phyloP scores from a whole-genome alignment of 345 rosid species.

The Nephelium lappaceum region DNA sequence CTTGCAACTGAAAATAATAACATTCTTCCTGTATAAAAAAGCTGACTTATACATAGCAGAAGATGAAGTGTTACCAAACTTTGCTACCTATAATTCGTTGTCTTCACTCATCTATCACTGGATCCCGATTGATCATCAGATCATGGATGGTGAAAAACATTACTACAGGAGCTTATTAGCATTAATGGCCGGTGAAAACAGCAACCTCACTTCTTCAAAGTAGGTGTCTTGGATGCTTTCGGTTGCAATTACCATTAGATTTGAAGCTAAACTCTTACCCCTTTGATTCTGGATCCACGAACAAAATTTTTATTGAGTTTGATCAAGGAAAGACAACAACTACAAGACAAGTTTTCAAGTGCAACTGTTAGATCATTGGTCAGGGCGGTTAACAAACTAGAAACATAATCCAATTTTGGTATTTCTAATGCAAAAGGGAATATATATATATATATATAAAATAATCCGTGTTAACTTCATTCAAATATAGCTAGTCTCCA shows the following conservation, averaged over 20 bases:
- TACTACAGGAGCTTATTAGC: not conserved
- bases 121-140: not conserved
- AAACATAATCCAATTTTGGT: not conserved
- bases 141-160: not conserved
- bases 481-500: too few relatives aligned
- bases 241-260: not conserved
- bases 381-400: too few relatives aligned
- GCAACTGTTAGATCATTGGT: too few relatives aligned
- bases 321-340: too few relatives aligned
- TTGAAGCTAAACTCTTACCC: not conserved
- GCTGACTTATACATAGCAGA: conserved; percentile 1
- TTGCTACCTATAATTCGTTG: not conserved
- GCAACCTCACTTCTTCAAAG: not conserved
- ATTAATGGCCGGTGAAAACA: too few relatives aligned
- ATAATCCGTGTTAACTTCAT: too few relatives aligned
- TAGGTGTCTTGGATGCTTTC: not conserved
- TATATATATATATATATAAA: too few relatives aligned
- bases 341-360: too few relatives aligned
- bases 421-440: not conserved
- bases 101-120: not conserved
- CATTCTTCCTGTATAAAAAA: conserved; percentile 7
- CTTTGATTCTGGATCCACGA: too few relatives aligned
- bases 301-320: too few relatives aligned
- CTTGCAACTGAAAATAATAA: not conserved
- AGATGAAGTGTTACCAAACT: conserved; percentile 16